phyloP scores from a whole-genome alignment of 2,329 filamentous ascomycete genomes.

The Simplicillium sp. region DNA sequence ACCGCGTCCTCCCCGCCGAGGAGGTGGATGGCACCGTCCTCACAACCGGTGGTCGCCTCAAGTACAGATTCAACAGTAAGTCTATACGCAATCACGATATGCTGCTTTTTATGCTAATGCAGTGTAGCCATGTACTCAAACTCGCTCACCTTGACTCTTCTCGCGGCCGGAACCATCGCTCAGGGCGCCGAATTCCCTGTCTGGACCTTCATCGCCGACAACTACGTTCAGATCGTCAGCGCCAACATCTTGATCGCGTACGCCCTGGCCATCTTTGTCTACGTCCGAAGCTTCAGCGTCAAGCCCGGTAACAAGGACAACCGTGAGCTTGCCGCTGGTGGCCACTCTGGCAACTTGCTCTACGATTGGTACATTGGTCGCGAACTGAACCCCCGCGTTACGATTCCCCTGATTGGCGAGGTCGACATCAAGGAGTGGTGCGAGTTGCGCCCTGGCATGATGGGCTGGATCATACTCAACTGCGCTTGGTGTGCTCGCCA shows the following conservation, averaged over 20 bases:
- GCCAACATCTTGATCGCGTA: slow-evolving; percentile 73
- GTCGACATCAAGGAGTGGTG: slow-evolving; percentile 86
- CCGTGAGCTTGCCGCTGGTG: slow-evolving; percentile 74
- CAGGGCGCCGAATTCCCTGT: slow-evolving; percentile 76
- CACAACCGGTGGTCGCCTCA: slow-evolving; percentile 60
- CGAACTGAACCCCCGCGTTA: slow-evolving; percentile 83
- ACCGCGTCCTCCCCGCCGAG: slow-evolving; percentile 66
- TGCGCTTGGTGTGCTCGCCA: slow-evolving; percentile 79
- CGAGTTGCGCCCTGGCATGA: slow-evolving; percentile 84
- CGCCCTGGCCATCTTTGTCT: slow-evolving; percentile 66
- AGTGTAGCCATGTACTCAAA: slow-evolving; percentile 63
- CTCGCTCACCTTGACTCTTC: slow-evolving; percentile 59
- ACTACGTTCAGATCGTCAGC: slow-evolving; percentile 79
- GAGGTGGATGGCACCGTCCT: slow-evolving; percentile 64
- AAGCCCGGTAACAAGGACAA: slow-evolving; percentile 61
- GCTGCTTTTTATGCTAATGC: slow-evolving; percentile 8
- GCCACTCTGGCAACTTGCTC: slow-evolving; percentile 71
- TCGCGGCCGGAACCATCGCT: slow-evolving; percentile 63
- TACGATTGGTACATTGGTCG: slow-evolving; percentile 98
- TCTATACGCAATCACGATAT: neutral
- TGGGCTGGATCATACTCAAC: slow-evolving; percentile 82
- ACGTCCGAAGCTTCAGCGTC: slow-evolving; percentile 73
- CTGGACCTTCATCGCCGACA: slow-evolving; percentile 89
- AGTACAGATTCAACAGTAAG: slow-evolving; percentile 73
- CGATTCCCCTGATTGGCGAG: slow-evolving; percentile 69